Base-by-base conservation (phyloP, 2,329 filamentous ascomycete species). In the Colletotrichum cereale region DNA sequence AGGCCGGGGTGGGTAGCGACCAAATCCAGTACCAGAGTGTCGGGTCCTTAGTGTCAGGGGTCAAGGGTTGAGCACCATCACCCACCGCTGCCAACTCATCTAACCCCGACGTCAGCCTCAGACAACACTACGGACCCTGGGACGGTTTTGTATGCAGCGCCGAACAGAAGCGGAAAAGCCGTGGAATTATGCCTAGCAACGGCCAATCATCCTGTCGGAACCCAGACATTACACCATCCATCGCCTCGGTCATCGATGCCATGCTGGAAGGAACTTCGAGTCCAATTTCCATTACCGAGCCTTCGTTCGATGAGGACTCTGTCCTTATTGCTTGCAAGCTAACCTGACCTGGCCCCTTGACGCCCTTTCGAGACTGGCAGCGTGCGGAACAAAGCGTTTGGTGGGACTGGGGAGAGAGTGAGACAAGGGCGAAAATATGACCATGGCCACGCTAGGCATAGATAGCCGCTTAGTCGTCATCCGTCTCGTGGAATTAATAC, bases 31-130 rank as follows among this genome's bases (percentile, higher is more conserved):
- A 68, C 68, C 68, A 71, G 58, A 71, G 60, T 71, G 68, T 71
- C 65, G 68, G 68, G 68, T 71, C 58, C 26, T 21, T 34, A 42
- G 65, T 66, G 58, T 40, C 65, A 68, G 68, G 68, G 68, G 68
- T 68, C 68, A 68, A 71, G 68, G 68, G 53, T 71, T 58, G 68
- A 71, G n/a, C 4, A 58, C 57, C n/a, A 44, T 63, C 68, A 71
- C 24, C 68, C 68, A 63, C 50, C 50, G 52, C 57, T 52, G 65
- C 57, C 65, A 68, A 38, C 58, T 68, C 68, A 68, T 71, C 52
- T 68, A 63, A 68, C 52, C 65, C 65, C 67, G 52, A 68, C 65
- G 53, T 71, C 68, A 71, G 58, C 68, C 65, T 71, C 64, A 68
- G 58, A 68, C 68, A 68, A 40, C 36, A 60, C 29, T 44, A 58